Evolutionary conservation across 441 rosid genomes (phyloP).

Genomic region (Gossypium lobatum): DNA sequence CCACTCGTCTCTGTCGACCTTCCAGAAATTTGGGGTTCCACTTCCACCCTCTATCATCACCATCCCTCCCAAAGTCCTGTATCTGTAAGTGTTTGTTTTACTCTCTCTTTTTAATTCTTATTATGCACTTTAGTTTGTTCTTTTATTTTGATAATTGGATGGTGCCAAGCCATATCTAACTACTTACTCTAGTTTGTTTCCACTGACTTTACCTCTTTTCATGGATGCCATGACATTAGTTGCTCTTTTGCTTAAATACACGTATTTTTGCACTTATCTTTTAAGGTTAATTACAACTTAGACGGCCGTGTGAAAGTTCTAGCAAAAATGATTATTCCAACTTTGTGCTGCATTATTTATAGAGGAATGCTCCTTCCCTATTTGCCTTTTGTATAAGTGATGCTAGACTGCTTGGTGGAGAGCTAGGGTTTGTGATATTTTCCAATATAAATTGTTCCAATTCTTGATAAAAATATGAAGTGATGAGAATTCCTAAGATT

Average conservation of each 20-base stretch:
- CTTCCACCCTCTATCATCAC: slow-evolving; percentile 16
- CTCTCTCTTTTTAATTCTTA: not conserved
- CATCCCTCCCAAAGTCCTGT: slow-evolving; percentile 24
- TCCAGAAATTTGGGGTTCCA: slow-evolving; percentile 61
- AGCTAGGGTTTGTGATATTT: not conserved
- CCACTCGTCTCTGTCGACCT: slow-evolving; percentile 73
- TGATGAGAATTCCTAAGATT: not conserved
- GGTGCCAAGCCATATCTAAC: not conserved
- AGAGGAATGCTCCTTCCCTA: not conserved
- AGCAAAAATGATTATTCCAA: not conserved
- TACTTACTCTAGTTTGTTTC: not conserved
- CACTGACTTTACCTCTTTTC: not conserved
- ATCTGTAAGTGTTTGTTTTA: slow-evolving; percentile 11
- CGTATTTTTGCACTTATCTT: not conserved
- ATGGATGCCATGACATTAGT: not conserved
- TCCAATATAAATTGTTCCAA: not conserved
- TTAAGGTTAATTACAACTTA: not conserved
- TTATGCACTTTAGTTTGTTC: not conserved
- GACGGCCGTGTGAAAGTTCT: not conserved
- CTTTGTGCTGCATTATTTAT: not conserved
- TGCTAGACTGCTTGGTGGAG: not conserved
- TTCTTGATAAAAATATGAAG: not conserved
- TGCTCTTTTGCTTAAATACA: not conserved
- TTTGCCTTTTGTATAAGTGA: not conserved
- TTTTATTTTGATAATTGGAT: not conserved